Conservation (phyloP, 2,329 filamentous ascomycete genomes). For the Akanthomyces uredinophilus region DNA sequence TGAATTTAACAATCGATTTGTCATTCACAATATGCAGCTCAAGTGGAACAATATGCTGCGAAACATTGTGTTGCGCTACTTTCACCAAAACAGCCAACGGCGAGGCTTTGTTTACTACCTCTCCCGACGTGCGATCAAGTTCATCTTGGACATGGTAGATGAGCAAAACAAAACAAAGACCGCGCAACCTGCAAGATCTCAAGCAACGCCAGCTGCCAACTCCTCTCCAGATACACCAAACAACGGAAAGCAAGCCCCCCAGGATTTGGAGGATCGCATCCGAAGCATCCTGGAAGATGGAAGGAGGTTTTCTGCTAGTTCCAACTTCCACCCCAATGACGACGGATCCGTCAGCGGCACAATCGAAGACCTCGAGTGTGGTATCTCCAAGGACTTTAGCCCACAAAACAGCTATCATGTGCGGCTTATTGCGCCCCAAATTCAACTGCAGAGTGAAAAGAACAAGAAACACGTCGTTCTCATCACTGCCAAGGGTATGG, state of each 20-base stretch:
- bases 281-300: conserved; percentile 80
- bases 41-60: conserved; percentile 98
- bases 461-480: conserved; percentile 95
- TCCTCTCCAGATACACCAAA: conserved; percentile 34
- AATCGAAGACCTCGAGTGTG: conserved; percentile 61
- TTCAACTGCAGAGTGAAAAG: conserved; percentile 97
- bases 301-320: conserved; percentile 62
- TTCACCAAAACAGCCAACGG: conserved; percentile 93
- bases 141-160: conserved; percentile 95
- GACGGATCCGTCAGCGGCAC: conserved; percentile 34
- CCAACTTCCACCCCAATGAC: conserved; percentile 28
- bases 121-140: conserved; percentile 91
- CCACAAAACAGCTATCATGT: conserved; percentile 93
- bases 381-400: conserved; percentile 82
- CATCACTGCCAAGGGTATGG: conserved; percentile 96
- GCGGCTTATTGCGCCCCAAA: conserved; percentile 91
- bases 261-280: conserved; percentile 77
- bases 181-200: conserved; percentile 26
- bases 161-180: conserved; percentile 75
- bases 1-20: conserved; percentile 97
- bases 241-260: conserved; percentile 53
- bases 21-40: conserved; percentile 93
- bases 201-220: conserved; percentile 24
- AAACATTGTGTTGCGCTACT: conserved; percentile 95
- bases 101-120: conserved; percentile 97